A percentile compares a stretch with the other conserved stretches of the same genome.
Evolutionary conservation across 2,329 filamentous ascomycete genomes (phyloP).

Genomic region (Fusarium bulbicola): DNA sequence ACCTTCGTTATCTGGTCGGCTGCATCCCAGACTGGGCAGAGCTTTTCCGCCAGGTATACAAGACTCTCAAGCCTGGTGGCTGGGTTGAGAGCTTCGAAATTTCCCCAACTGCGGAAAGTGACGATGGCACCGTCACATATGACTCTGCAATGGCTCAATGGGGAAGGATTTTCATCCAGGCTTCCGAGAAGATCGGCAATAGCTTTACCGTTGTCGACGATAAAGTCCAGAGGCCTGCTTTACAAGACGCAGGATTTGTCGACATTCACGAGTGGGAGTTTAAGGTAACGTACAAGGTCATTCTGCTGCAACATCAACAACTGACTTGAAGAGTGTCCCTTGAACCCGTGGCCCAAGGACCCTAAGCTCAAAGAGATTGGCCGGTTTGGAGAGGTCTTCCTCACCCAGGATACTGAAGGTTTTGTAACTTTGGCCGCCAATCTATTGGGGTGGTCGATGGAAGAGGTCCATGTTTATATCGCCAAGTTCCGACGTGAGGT

Average conservation of each 20-base stretch:
- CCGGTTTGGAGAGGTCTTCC: neutral
- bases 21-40: neutral
- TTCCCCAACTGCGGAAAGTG: neutral
- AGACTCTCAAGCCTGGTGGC: neutral
- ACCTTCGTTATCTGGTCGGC: neutral
- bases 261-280: neutral
- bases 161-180: neutral
- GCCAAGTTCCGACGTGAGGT: neutral
- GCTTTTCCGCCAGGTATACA: neutral
- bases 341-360: neutral
- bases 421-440: neutral
- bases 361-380: neutral
- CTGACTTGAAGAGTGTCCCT: neutral
- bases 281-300: rapidly evolving
- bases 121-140: neutral
- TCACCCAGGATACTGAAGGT: neutral
- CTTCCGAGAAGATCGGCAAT: neutral
- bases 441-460: neutral
- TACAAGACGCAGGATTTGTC: neutral
- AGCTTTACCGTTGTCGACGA: neutral
- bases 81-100: neutral
- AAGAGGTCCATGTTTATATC: neutral
- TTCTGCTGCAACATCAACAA: rapidly evolving
- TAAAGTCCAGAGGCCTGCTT: neutral
- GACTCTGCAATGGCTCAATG: neutral